These are phyloP conservation scores for Urtica urens DNA, from an alignment of 306 rosid species.

Conservation along the genomic window DNA sequence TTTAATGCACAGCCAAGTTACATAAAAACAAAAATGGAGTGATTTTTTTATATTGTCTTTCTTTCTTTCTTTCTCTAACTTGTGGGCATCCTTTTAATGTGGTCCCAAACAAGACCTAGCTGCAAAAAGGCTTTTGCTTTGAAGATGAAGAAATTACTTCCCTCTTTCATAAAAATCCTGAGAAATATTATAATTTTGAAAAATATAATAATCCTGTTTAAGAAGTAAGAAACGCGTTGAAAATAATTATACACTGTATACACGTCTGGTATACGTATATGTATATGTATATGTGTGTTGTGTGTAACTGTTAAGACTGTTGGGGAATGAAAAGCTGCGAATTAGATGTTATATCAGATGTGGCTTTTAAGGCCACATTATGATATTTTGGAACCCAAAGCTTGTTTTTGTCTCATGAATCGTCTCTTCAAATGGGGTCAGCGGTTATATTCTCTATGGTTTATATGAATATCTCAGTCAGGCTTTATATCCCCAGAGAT, in stretches of 20 bases:
- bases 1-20: not conserved
- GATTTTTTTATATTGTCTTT: not conserved
- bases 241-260: too few species aligned
- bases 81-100: conserved; percentile 15
- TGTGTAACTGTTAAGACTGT: not conserved
- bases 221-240: too few species aligned
- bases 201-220: too few species aligned
- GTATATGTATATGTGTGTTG: not conserved
- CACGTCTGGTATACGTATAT: too few species aligned
- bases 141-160: not conserved
- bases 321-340: conserved; percentile 8
- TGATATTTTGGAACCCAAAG: not conserved
- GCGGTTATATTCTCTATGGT: conserved; percentile 15
- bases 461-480: not conserved
- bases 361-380: conserved; percentile 9
- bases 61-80: not conserved
- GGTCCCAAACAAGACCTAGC: conserved; percentile 31
- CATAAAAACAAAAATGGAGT: not conserved
- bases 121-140: conserved; percentile 17
- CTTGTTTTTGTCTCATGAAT: conserved; percentile 15
- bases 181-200: too few species aligned
- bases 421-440: conserved; percentile 29
- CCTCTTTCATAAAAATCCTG: conserved; percentile 8
- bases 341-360: not conserved
- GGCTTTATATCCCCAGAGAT: not conserved